Evolutionary conservation across 352 stramenopile species (phyloP).

Genomic region (Phytopythium boreale): DNA sequence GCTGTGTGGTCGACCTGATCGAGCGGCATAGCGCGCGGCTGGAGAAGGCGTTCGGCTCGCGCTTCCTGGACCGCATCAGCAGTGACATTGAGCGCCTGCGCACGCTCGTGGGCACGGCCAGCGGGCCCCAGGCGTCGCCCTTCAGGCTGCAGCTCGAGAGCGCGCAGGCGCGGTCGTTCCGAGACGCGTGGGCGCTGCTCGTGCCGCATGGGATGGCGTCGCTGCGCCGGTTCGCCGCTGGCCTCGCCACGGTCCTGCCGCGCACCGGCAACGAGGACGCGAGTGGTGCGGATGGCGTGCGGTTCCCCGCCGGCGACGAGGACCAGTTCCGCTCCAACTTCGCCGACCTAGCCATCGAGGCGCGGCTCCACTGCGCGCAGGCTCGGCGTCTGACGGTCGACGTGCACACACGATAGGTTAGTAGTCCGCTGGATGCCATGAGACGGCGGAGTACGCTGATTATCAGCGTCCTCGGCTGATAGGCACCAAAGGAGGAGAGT

Average conservation of each 20-base stretch:
- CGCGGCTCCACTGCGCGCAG: slow-evolving; percentile 12
- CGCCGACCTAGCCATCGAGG: slow-evolving; percentile 16
- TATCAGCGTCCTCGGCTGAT: too few species aligned
- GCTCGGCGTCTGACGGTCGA: not conserved
- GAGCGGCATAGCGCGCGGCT: slow-evolving; percentile 24
- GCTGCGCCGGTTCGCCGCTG: slow-evolving; percentile 16
- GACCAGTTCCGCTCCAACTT: slow-evolving; percentile 4
- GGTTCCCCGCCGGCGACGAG: slow-evolving; percentile 10
- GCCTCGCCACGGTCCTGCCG: slow-evolving; percentile 12
- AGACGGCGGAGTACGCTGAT: not conserved
- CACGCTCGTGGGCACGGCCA: not conserved
- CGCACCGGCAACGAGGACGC: not conserved
- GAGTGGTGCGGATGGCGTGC: not conserved
- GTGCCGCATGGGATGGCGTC: slow-evolving; percentile 8
- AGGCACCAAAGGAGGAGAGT: too few species aligned
- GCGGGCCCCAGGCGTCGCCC: not conserved
- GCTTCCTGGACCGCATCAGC: slow-evolving; percentile 21
- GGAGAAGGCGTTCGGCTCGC: slow-evolving; percentile 14
- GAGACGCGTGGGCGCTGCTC: slow-evolving; percentile 11
- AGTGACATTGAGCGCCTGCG: slow-evolving; percentile 24
- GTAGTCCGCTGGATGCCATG: not conserved
- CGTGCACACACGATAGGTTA: not conserved
- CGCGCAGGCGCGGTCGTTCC: slow-evolving; percentile 10
- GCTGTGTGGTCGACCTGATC: slow-evolving; percentile 20
- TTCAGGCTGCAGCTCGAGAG: slow-evolving; percentile 3